These are phyloP conservation scores for Fagopyrum tataricum DNA, from an alignment of 148 eudicot genomes.

Conservation along the genomic window DNA sequence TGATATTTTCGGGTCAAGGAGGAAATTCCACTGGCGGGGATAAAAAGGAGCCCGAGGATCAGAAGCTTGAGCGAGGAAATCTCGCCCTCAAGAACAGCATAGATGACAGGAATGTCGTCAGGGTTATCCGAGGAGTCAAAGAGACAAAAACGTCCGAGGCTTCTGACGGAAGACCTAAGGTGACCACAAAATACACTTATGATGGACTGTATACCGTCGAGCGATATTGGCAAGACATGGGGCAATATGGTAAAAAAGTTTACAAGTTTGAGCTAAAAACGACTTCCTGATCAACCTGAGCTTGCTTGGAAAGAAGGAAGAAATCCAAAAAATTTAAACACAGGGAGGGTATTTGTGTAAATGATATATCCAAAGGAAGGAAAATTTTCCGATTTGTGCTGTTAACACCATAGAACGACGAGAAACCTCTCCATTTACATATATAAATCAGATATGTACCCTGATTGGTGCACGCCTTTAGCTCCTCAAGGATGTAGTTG, in stretches of 20 bases:
- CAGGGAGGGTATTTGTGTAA: slow-evolving; percentile 41
- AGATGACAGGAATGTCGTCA: slow-evolving; percentile 37
- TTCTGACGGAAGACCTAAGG: slow-evolving; percentile 35
- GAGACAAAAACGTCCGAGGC: slow-evolving; percentile 40
- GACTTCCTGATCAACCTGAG: slow-evolving; percentile 63
- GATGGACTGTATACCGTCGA: slow-evolving; percentile 71
- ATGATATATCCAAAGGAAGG: slow-evolving; percentile 61
- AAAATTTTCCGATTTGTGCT: slow-evolving; percentile 45
- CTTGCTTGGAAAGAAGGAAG: slow-evolving; percentile 66
- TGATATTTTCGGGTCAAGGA: slow-evolving; percentile 74
- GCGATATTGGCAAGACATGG: slow-evolving; percentile 41
- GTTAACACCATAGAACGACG: slow-evolving; percentile 61
- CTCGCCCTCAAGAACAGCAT: slow-evolving; percentile 67
- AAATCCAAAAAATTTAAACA: slow-evolving; percentile 36
- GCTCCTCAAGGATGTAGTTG: slow-evolving; percentile 67
- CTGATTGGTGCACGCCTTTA: slow-evolving; percentile 46
- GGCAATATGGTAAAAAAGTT: slow-evolving; percentile 53
- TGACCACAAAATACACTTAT: slow-evolving; percentile 51
- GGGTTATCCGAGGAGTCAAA: slow-evolving; percentile 78
- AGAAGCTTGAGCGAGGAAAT: slow-evolving; percentile 83
- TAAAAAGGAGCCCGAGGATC: slow-evolving; percentile 66
- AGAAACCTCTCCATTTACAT: slow-evolving; percentile 54
- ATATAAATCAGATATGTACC: slow-evolving; percentile 53
- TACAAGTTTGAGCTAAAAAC: slow-evolving; percentile 64
- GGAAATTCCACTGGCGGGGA: slow-evolving; percentile 39